Percentiles rank a stretch among this genome's conserved stretches.
phyloP scores from a whole-genome alignment of 2,329 filamentous ascomycete species.

The Fusarium sp. region DNA sequence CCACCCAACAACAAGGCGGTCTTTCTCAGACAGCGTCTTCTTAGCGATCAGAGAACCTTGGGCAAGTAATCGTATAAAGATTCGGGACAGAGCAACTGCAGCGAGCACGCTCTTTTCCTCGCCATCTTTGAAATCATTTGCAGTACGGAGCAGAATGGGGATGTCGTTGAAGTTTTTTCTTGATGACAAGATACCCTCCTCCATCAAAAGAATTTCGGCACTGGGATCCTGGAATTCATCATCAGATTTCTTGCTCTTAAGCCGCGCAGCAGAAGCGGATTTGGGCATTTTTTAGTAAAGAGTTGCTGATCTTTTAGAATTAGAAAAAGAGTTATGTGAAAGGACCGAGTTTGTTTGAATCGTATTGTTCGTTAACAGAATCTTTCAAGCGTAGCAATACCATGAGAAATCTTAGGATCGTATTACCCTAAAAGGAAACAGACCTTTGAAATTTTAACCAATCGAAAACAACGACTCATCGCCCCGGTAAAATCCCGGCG shows the following conservation, averaged over 20 bases:
- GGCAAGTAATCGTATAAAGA: constrained; percentile 83
- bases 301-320: too few species aligned
- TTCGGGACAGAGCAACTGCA: constrained; percentile 82
- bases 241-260: constrained; percentile 62
- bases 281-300: constrained; percentile 40
- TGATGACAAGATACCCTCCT: constrained; percentile 83
- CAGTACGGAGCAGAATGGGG: constrained; percentile 69
- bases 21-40: constrained; percentile 74
- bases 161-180: constrained; percentile 95
- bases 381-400: too few species aligned
- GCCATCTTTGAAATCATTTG: constrained; percentile 58
- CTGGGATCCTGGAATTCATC: constrained; percentile 63
- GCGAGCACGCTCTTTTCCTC: constrained; percentile 70
- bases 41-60: constrained; percentile 74
- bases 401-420: too few species aligned
- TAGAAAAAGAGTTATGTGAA: too few species aligned
- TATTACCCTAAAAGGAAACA: too few species aligned
- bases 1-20: constrained; percentile 79
- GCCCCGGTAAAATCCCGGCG: constrained; percentile 43
- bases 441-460: constrained; percentile 42
- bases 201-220: constrained; percentile 75
- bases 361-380: too few species aligned
- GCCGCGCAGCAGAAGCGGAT: constrained; percentile 42
- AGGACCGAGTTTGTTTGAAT: too few species aligned
- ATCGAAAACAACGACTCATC: constrained; percentile 36